Evolutionary conservation across 2,329 filamentous ascomycete genomes (phyloP).

Genomic region (Phyllosticta citribraziliensis): DNA sequence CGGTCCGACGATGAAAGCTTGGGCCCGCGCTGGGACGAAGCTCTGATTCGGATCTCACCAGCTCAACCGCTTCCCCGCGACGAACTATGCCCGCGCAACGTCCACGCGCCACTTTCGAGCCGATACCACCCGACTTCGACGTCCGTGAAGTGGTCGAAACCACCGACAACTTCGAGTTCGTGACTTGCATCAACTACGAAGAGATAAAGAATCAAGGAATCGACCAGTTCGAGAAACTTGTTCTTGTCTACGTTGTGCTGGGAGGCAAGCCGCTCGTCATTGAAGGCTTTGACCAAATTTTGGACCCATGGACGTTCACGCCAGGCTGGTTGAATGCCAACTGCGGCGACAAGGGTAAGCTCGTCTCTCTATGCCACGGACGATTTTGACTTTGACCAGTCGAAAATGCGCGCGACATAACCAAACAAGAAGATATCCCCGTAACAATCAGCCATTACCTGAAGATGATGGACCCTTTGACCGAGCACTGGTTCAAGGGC

Average conservation of each 20-base stretch:
- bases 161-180: constrained; percentile 79
- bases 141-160: constrained; percentile 64
- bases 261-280: constrained; percentile 84
- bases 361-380: constrained; percentile 15
- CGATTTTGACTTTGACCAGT: constrained; percentile 39
- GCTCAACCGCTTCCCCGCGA: constrained; percentile 16
- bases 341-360: constrained; percentile 67
- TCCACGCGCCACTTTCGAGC: constrained; percentile 83
- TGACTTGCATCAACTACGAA: constrained; percentile 65
- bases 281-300: constrained; percentile 69
- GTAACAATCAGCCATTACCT: constrained; percentile 88
- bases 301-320: constrained; percentile 72
- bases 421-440: constrained; percentile 60
- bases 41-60: background rate
- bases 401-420: constrained; percentile 77
- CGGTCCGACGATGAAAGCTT: background rate
- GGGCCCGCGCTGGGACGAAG: background rate
- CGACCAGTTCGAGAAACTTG: constrained; percentile 74
- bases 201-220: constrained; percentile 69
- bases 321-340: constrained; percentile 69
- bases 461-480: constrained; percentile 72
- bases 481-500: constrained; percentile 65
- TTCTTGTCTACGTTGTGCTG: constrained; percentile 71
- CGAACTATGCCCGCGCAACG: constrained; percentile 69
- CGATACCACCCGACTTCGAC: constrained; percentile 78